Evolutionary conservation across 805 yeast genomes (phyloP).

Genomic region (Sugiyamaella americana): DNA sequence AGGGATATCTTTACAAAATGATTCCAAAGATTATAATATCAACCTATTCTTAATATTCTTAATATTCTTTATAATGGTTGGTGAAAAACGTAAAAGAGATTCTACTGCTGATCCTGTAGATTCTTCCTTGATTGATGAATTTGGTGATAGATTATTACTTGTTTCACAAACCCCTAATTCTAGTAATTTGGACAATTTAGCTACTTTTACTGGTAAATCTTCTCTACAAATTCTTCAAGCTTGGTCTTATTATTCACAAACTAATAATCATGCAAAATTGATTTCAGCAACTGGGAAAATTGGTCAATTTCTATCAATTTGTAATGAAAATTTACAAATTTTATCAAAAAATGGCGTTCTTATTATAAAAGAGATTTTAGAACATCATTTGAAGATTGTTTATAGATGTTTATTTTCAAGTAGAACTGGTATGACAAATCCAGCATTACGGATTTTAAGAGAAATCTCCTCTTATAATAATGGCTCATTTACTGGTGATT

Average conservation of each 20-base stretch:
- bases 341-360: slow-evolving; percentile 30
- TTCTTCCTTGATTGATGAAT: not conserved
- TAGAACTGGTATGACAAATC: slow-evolving; percentile 54
- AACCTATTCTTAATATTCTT: no score
- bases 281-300: slow-evolving; percentile 30
- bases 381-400: slow-evolving; percentile 52
- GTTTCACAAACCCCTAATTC: not conserved
- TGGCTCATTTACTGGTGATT: slow-evolving; percentile 48
- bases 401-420: slow-evolving; percentile 59
- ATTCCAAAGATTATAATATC: no score
- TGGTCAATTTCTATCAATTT: slow-evolving; percentile 34
- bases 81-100: not conserved
- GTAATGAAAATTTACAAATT: slow-evolving; percentile 33
- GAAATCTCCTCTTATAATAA: slow-evolving; percentile 45
- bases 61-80: not conserved
- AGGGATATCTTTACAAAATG: no score
- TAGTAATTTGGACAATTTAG: slow-evolving; percentile 6
- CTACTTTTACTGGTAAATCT: slow-evolving; percentile 2
- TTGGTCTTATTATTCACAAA: slow-evolving; percentile 44
- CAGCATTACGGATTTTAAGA: slow-evolving; percentile 52
- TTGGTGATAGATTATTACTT: not conserved
- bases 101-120: not conserved
- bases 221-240: slow-evolving; percentile 35
- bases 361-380: slow-evolving; percentile 48
- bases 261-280: slow-evolving; percentile 12